Base-by-base conservation (phyloP, 2,329 filamentous ascomycete genomes). In the Aspergillus ustus region DNA sequence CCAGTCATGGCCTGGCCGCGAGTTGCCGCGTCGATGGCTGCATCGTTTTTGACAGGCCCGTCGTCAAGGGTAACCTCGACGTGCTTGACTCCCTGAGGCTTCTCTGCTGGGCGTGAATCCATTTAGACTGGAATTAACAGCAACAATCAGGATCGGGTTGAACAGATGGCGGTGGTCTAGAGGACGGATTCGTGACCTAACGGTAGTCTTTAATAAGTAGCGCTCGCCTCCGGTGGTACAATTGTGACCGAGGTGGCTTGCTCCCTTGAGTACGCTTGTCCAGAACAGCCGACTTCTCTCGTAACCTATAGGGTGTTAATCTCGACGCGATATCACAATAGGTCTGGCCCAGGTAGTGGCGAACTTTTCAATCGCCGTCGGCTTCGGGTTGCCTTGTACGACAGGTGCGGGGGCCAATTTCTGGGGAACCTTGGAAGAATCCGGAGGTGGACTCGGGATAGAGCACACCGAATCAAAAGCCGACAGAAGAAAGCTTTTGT, bases 1-100 rank as follows among this genome's bases (percentile, higher is more conserved):
- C 60, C 60, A 3, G 60, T 54, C 6, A 15, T 31, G 2, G 49
- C 49, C 50, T 62, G 60, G 6, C 60, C 60, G 13, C 51, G 50
- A 3, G 43, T 59, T 28, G 60, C 50, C 6, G 60, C 60, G 13
- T 59, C 51, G 2, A 59, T 15, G 28, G 52, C 60, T 2, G 54
- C 60, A 19, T 62, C 51, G 7, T 15, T 9, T 11, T 49, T 51
- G 15, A 40, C 5, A 8, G 50, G 51, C 11, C n/a, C 7, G 3
- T 22, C 57, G 9, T n/a, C 50, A 15, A 7, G 34, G 34, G 11
- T 54, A 4, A n/a, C 20, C 20, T 60, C 57, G 29, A 60, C n/a
- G 20, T 60, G 57, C 29, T 40, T 11, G 11, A 40, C 13, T 5
- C 34, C 34, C 11, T 13, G 34, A 13, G 34, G 34, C 11, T 40